Base-by-base conservation (phyloP, 2,329 filamentous ascomycete species). In the Xylariaceae sp. region DNA sequence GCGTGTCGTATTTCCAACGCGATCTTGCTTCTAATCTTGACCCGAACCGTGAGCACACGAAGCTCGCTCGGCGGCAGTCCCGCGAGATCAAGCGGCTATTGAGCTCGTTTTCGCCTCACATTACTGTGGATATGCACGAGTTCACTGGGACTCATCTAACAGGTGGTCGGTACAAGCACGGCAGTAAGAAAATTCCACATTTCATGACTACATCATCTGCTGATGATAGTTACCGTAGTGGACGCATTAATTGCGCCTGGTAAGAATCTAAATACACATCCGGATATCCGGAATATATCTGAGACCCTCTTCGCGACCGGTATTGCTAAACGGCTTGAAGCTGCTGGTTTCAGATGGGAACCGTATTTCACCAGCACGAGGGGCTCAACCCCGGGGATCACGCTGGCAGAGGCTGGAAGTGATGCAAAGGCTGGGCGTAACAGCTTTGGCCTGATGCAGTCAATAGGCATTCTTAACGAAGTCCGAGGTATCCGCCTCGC, bases 91-190 rank as follows among this genome's bases (percentile, higher is more conserved):
- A 72, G 60, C 60, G 60, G 16, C 40, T 67, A 3, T 60, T 73
- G 28, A 70, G 65, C 57, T 60, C 65, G 8, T 72, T 67, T 50
- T 56, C 62, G 11, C 70, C 71, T 8, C 70, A 73, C 45, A 55
- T 73, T 39, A 60, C 66, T 3, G 66, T 71, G n/a, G 71, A 73
- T 48, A 67, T 72, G 65, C 70, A 73, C 49, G 71, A 73, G 61
- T 73, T 68, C 50, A 71, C 63, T 1, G 71, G 66, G 0, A 62
- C 70, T 19, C 64, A 62, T 43, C 50, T 68, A 40, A 58, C 33
- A 24, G 62, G 52, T 16, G 69, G 68, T 2, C 51, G 58, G 3
- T 72, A 72, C 48, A 65, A 69, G 36, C 70, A 70, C 41, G 70
- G 59, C 31, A 60, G 59, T 62, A 60, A 50, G 59, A 39, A 9